A percentile compares a stretch with the other conserved stretches of the same genome.
phyloP scores from a whole-genome alignment of 306 rosid species.

The Hippophae tibetana region DNA sequence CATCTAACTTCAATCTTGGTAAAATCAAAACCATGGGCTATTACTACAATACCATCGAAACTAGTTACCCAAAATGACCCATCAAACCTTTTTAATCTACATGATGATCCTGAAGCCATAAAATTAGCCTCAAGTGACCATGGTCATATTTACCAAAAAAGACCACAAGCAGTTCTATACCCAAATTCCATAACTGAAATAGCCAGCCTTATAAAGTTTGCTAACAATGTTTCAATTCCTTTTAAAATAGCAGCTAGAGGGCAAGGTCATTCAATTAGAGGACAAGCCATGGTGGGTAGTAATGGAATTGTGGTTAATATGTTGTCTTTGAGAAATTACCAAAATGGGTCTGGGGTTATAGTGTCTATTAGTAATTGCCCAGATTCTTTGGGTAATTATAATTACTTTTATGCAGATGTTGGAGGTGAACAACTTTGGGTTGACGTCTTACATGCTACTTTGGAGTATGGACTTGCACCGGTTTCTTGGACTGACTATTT shows the following conservation, averaged over 20 bases:
- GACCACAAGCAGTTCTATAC: conserved; percentile 45
- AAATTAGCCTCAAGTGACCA: conserved; percentile 46
- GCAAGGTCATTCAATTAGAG: conserved; percentile 55
- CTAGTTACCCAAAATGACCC: not conserved
- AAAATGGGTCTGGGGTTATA: conserved; percentile 7
- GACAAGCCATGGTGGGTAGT: conserved; percentile 66
- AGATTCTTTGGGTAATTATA: conserved; percentile 6
- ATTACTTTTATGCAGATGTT: conserved; percentile 41
- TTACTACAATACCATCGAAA: conserved; percentile 15
- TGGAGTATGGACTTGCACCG: conserved; percentile 51
- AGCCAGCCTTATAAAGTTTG: conserved; percentile 22
- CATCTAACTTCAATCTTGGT: conserved; percentile 31
- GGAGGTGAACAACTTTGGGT: conserved; percentile 65
- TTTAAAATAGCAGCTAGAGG: conserved; percentile 50
- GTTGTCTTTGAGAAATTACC: conserved; percentile 25
- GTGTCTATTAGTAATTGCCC: conserved; percentile 22
- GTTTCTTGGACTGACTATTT: conserved; percentile 67
- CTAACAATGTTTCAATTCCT: conserved; percentile 34
- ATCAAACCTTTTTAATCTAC: conserved; percentile 26
- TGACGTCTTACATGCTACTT: conserved; percentile 42
- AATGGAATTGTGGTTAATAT: conserved; percentile 62
- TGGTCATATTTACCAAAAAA: conserved; percentile 39
- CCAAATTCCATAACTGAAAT: conserved; percentile 56
- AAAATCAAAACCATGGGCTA: conserved; percentile 26
- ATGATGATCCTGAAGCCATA: conserved; percentile 36